Conservation (phyloP, 2,329 filamentous ascomycete species). For the Calonectria hongkongensis region DNA sequence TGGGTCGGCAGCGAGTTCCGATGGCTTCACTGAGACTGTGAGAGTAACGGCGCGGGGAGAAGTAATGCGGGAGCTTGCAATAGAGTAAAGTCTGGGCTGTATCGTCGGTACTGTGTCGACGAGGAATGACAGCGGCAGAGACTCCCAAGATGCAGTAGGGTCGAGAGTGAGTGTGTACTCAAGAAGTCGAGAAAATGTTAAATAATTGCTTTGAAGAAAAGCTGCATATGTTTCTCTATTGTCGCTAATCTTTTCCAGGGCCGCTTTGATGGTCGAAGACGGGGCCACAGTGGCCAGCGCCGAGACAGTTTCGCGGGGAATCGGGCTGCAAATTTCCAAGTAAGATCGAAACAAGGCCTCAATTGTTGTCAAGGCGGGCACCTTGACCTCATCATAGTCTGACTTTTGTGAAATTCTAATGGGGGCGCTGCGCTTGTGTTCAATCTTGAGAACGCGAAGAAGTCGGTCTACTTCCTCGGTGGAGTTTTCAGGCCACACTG, state of each 20-base stretch:
- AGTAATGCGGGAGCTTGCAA: constrained; percentile 40
- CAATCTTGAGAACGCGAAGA: not conserved
- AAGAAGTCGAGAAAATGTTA: constrained; percentile 25
- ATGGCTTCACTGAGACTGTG: constrained; percentile 37
- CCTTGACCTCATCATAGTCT: constrained; percentile 32
- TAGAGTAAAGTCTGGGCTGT: constrained; percentile 40
- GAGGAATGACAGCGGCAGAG: constrained; percentile 28
- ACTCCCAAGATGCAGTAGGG: constrained; percentile 11
- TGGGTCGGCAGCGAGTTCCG: not conserved
- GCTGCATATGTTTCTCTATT: constrained; percentile 17
- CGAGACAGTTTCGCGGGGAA: constrained; percentile 30
- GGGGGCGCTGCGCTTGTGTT: not conserved
- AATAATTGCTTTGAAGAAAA: constrained; percentile 19
- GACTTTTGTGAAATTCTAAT: constrained; percentile 25
- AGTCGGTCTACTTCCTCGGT: constrained; percentile 25
- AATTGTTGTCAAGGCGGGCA: constrained; percentile 20
- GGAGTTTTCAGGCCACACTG: constrained; percentile 38
- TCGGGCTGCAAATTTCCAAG: constrained; percentile 36
- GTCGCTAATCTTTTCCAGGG: constrained; percentile 19
- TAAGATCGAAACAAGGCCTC: constrained; percentile 33
- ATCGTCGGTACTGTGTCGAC: constrained; percentile 30
- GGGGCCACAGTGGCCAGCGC: constrained; percentile 28
- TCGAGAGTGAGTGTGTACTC: constrained; percentile 16
- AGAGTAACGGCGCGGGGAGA: constrained; percentile 31
- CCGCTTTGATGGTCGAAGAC: not conserved